Base-by-base conservation (phyloP, 306 rosid genomes). In the Cercis canadensis region DNA sequence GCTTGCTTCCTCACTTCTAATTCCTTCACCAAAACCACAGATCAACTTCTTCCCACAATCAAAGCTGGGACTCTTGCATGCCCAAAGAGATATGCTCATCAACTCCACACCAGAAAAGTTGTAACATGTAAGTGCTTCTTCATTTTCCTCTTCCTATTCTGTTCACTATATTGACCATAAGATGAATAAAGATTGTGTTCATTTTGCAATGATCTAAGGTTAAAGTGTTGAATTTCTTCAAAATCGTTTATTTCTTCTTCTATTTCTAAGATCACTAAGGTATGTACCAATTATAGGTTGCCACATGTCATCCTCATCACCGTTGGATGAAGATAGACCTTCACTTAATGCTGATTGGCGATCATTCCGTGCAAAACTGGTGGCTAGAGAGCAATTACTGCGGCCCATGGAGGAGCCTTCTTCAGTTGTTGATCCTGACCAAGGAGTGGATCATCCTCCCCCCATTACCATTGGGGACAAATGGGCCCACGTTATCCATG, bases 401-500 rank as follows among this genome's bases (percentile, higher is more conserved):
- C 75, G 70, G 57, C 29, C 81, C 0, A 3, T 24, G 29, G 75
- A 79, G 37, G 77, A 53, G 37, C 70, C 78, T 17, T 58, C 89
- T 49, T 16, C 78, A 2, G 12, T 62, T 31, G 77, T 19, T 40
- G 85, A 82, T 80, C 92, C 80, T 1, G 89, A 91, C 75, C 52
- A 56, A 2, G 82, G 49, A 71, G 61, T 44, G 68, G 73, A 82
- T 78, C 78, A 29, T 8, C 74, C 82, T 1, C 80, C 81, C 59
- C 72, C 83, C n/a, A 49, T 85, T 74, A 65, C 72, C 13, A 39
- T 90, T 1, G 96, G 88, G 8, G 91, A 90, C n/a, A 94, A 83
- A 57, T 94, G 97, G 98, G 98, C 92, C 34, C 96, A 90, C 78
- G 7, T 68, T 0, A 87, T 94, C 66, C 92, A 90, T 15, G 90